Percentiles rank a stretch among this genome's conserved stretches.
phyloP scores from a whole-genome alignment of 345 rosid genomes.

The Aquilaria yunnanensis region DNA sequence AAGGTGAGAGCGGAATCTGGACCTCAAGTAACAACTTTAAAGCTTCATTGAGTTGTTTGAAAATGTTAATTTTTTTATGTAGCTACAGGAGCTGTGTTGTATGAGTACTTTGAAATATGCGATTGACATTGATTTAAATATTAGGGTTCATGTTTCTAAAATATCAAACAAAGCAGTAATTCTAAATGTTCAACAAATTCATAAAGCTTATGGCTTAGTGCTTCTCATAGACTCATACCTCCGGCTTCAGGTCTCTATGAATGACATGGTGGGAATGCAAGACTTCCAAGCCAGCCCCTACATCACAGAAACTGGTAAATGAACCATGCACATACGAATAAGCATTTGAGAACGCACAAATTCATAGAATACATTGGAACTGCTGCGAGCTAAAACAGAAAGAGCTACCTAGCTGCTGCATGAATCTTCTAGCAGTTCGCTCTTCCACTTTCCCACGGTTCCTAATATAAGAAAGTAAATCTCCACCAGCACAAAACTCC shows the following conservation, averaged over 20 bases:
- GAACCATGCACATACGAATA: neutral
- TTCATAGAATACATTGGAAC: no score
- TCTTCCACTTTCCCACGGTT: constrained; percentile 45
- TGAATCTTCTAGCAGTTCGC: constrained; percentile 41
- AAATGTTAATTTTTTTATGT: no score
- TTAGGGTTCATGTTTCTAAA: no score
- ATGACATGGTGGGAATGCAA: constrained; percentile 45
- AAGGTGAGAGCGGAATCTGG: no score
- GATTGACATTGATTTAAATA: no score
- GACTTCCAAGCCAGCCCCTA: constrained; percentile 61
- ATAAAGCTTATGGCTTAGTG: neutral
- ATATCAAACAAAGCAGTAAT: no score
- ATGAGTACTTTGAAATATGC: no score
- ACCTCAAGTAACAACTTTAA: no score
- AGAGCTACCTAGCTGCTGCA: constrained; percentile 54
- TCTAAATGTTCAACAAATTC: neutral
- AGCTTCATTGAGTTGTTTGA: no score
- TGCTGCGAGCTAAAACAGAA: neutral
- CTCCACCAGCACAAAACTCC: constrained; percentile 62
- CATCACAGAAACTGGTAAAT: constrained; percentile 6
- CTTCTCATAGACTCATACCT: constrained; percentile 24
- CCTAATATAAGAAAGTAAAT: constrained; percentile 42
- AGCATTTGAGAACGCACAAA: no score
- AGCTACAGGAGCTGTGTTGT: no score
- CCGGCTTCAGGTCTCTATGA: constrained; percentile 64